Evolutionary conservation across 108 stramenopile genomes (phyloP).

Genomic region (Fistulifera pelliculosa): DNA sequence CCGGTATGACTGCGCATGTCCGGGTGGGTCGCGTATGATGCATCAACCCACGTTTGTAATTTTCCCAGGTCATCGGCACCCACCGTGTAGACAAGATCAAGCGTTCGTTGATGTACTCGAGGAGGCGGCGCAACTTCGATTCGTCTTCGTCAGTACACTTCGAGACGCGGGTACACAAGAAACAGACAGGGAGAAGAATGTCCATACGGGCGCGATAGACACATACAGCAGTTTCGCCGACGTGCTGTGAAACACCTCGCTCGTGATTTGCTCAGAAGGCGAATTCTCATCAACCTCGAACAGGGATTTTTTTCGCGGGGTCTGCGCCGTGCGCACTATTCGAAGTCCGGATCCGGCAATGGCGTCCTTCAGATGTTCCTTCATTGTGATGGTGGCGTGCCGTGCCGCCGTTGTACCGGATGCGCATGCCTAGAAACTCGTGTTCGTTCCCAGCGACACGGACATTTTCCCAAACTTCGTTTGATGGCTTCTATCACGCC

Average conservation of each 20-base stretch:
- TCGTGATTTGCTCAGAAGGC: neutral
- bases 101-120: slow-evolving; percentile 22
- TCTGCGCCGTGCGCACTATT: slow-evolving; percentile 8
- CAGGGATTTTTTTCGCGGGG: slow-evolving; percentile 27
- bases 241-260: slow-evolving; percentile 18
- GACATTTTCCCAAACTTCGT: slow-evolving; percentile 6
- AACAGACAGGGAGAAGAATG: slow-evolving; percentile 20
- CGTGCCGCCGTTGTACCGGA: slow-evolving; percentile 10
- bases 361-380: slow-evolving; percentile 8
- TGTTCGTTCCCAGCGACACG: slow-evolving; percentile 20
- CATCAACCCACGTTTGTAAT: slow-evolving; percentile 22
- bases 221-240: slow-evolving; percentile 28
- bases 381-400: slow-evolving; percentile 19
- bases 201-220: slow-evolving; percentile 22
- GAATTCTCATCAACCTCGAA: slow-evolving; percentile 17
- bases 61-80: slow-evolving; percentile 4
- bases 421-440: slow-evolving; percentile 33
- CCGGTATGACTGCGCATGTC: slow-evolving; percentile 21
- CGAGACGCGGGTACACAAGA: slow-evolving; percentile 25
- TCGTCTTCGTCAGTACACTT: slow-evolving; percentile 25
- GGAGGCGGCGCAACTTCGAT: slow-evolving; percentile 21
- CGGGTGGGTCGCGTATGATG: slow-evolving; percentile 13
- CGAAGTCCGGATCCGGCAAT: slow-evolving; percentile 21
- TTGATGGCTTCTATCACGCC: slow-evolving; percentile 9
- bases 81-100: slow-evolving; percentile 7